Evolutionary conservation across 768 basidiomycete genomes (phyloP), one percentile per base, ranked within the genome.

Genomic region (Leucocoprinus birnbaumii): DNA sequence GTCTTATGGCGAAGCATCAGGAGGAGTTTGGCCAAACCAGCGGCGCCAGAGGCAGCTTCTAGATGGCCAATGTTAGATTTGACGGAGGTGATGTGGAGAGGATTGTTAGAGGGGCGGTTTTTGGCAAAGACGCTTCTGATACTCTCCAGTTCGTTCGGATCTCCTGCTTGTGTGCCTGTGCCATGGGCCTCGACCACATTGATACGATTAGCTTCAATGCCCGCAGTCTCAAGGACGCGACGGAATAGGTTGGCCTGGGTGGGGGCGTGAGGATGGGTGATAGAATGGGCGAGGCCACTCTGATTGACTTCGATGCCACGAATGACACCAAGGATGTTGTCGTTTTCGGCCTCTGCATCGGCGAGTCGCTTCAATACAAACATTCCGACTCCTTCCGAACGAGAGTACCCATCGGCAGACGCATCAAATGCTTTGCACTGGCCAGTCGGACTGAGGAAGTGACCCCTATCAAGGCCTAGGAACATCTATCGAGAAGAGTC

Each of bases 21-120:
- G 26, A 90, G 65, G 38, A 89, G 69, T 56, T 91, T 91, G 6
- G 83, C 86, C 4, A 91, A 75, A 16, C 87, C 80, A 6, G 85
- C 84, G 3, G 83, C 80, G 1, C 89, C 88, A 10, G 87, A 89
- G 11, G 88, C 87, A 1, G 86, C 86, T 63, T 89, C 89, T 3
- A 86, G 70, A 62, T 91, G 89, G 0, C 89, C 88, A 21, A 89
- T 80, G 62, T 89, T 89, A 8, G 80, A 84, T 59, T 89, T 89
- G 59, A 89, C 71, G 2, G 85, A 86, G 6, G 84, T 83, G 19
- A 90, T 67, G 60, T 87, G 78, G 18, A 91, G 78, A 9, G 79
- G 79, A 51, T 83, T 82, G 54, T 68, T 64, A 11, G 62, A 51
- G 2, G 68, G 62, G 42, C 80, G 78, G 43, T 70, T 66, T 31